These are phyloP conservation scores for Dictyostelium citrinum DNA, from an alignment of 78 protist species.

Conservation along the genomic window DNA sequence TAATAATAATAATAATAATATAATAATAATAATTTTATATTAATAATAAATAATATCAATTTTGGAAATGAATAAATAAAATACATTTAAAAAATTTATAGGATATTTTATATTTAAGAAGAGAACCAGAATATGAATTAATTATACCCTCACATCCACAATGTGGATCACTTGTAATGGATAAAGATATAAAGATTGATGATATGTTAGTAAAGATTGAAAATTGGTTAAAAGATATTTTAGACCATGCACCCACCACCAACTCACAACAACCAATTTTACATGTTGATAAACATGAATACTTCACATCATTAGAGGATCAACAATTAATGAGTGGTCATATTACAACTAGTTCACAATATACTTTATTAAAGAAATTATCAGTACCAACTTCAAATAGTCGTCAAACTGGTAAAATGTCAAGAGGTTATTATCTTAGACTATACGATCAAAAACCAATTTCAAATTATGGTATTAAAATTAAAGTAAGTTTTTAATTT, in stretches of 20 bases:
- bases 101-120: slow-evolving; percentile 59
- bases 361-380: slow-evolving; percentile 35
- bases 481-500: slow-evolving; percentile 24
- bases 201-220: slow-evolving; percentile 28
- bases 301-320: slow-evolving; percentile 40
- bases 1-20: no score
- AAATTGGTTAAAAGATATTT: slow-evolving; percentile 25
- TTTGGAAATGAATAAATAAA: neutral
- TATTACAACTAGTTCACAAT: slow-evolving; percentile 1
- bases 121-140: slow-evolving; percentile 71
- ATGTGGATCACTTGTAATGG: slow-evolving; percentile 40
- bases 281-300: slow-evolving; percentile 21
- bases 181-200: slow-evolving; percentile 60
- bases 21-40: neutral
- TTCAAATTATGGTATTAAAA: slow-evolving; percentile 70
- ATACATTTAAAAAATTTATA: neutral
- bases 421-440: slow-evolving; percentile 60
- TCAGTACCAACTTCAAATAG: slow-evolving; percentile 23
- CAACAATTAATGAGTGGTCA: slow-evolving; percentile 48
- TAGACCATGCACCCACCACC: neutral
- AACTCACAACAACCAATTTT: neutral
- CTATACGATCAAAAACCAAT: slow-evolving; percentile 59
- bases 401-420: slow-evolving; percentile 3
- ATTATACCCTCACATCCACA: slow-evolving; percentile 17
- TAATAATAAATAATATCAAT: neutral